phyloP scores from a whole-genome alignment of 2,329 filamentous ascomycete genomes.

The Colletotrichum abscissum region DNA sequence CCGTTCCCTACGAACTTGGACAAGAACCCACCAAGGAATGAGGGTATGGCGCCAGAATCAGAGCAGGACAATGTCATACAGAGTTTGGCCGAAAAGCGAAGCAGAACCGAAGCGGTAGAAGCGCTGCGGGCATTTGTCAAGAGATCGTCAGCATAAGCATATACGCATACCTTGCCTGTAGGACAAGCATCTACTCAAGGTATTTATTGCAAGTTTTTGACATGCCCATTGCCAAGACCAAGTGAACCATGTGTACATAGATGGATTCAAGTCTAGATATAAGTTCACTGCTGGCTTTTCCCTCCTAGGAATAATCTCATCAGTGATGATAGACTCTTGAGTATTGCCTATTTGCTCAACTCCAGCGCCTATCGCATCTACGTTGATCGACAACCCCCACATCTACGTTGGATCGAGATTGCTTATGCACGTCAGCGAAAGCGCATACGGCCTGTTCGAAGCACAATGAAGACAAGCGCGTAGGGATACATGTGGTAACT shows the following conservation, averaged over 20 bases:
- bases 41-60: slow-evolving; percentile 69
- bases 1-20: slow-evolving; percentile 73
- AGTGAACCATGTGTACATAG: too few relatives aligned
- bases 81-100: slow-evolving; percentile 55
- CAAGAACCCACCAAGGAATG: slow-evolving; percentile 62
- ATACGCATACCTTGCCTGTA: too few relatives aligned
- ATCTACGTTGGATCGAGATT: background rate
- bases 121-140: slow-evolving; percentile 45
- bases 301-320: background rate
- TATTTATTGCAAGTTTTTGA: too few relatives aligned
- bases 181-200: too few relatives aligned
- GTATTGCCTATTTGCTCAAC: background rate
- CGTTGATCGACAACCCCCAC: background rate
- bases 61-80: slow-evolving; percentile 64
- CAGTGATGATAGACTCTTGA: background rate
- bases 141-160: background rate
- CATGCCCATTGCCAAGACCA: too few relatives aligned
- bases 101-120: slow-evolving; percentile 50
- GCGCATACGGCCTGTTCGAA: background rate
- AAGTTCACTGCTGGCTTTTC: background rate
- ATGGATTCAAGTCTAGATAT: too few relatives aligned
- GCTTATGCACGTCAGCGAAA: background rate
- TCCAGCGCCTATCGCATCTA: background rate
- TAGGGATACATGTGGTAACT: too few relatives aligned
- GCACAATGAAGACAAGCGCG: background rate